Conservation (phyloP, 2,329 filamentous ascomycete species). For the Lizonia empirigonia region DNA sequence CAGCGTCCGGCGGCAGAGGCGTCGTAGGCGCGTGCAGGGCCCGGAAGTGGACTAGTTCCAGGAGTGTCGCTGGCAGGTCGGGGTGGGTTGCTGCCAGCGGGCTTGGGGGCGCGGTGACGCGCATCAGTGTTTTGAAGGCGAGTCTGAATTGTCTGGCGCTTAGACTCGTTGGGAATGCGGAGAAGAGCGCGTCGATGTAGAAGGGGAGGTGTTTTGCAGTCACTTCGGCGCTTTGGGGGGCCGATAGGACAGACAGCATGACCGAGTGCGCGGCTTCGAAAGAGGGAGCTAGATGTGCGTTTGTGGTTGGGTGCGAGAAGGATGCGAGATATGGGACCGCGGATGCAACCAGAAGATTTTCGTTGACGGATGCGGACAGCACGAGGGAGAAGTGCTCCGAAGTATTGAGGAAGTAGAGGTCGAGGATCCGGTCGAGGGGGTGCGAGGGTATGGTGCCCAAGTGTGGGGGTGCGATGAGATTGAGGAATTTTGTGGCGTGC, state of each 20-base stretch:
- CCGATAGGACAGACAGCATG: slow-evolving; percentile 78
- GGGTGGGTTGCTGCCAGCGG: slow-evolving; percentile 74
- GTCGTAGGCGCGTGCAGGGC: slow-evolving; percentile 60
- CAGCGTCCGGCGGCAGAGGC: slow-evolving; percentile 49
- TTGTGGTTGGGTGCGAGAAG: slow-evolving; percentile 49
- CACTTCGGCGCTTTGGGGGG: slow-evolving; percentile 74
- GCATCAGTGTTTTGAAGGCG: slow-evolving; percentile 83
- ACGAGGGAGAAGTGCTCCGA: slow-evolving; percentile 81
- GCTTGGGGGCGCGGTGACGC: slow-evolving; percentile 80
- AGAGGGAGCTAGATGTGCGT: slow-evolving; percentile 66
- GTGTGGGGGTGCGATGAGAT: slow-evolving; percentile 63
- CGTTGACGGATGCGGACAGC: slow-evolving; percentile 69
- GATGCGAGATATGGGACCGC: slow-evolving; percentile 74
- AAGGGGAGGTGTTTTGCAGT: slow-evolving; percentile 76
- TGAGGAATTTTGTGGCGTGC: slow-evolving; percentile 70
- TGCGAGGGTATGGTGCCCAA: slow-evolving; percentile 64
- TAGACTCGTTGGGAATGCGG: slow-evolving; percentile 77
- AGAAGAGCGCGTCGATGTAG: slow-evolving; percentile 81
- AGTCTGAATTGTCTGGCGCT: slow-evolving; percentile 86
- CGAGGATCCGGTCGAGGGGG: slow-evolving; percentile 73
- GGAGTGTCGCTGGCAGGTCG: slow-evolving; percentile 75
- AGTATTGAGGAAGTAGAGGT: slow-evolving; percentile 86
- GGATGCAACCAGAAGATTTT: slow-evolving; percentile 74
- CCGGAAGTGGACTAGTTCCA: slow-evolving; percentile 77
- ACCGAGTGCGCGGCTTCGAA: slow-evolving; percentile 89